Evolutionary conservation across 2,329 filamentous ascomycete genomes (phyloP), one percentile per base, ranked within the genome.

Genomic region (Beauveria medogensis): DNA sequence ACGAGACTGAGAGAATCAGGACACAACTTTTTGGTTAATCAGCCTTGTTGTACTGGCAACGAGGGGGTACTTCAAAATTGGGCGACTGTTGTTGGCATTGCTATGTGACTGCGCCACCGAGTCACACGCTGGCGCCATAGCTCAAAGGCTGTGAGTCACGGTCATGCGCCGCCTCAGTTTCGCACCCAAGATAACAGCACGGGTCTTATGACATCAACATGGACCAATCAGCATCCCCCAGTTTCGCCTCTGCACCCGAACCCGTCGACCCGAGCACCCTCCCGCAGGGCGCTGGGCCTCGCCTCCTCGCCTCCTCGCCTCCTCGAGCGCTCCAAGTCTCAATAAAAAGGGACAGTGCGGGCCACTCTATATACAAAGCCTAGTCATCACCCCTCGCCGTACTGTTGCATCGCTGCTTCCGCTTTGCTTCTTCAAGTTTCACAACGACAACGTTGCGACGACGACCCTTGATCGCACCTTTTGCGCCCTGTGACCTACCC

Each of bases 151-250:
- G 66, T 68, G 66, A 68, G 63, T 68, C 66, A 68, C 66, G 62
- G 64, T 67, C 65, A 67, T 67, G 65, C 66, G 66, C 61, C 61
- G 56, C 60, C 59, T 30, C 62, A 57, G 24, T 22, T 22, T 52
- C 14, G 22, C 28, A 16, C 37, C 60, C 61, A 24, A 30, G 56
- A 51, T 40, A 51, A 52, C 46, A 57, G 3, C 24, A 41, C 50
- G 41, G 50, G 50, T 63, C 65, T 55, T 59, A 67, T 68, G 67
- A 68, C 67, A 67, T 65, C 60, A 58, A 34, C 43, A 40, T 34
- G 30, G 30, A 41, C 66, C 65, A 68, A 67, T 68, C 65, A 66
- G 50, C 62, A 47, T 50, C 28, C 10, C 54, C 37, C 63, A 48
- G 22, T 50, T 56, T 62, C 63, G 62, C 50, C 64, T 60, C 48